phyloP scores from a whole-genome alignment of 106 monocot genomes.

The Alisma plantagoaquatica region DNA sequence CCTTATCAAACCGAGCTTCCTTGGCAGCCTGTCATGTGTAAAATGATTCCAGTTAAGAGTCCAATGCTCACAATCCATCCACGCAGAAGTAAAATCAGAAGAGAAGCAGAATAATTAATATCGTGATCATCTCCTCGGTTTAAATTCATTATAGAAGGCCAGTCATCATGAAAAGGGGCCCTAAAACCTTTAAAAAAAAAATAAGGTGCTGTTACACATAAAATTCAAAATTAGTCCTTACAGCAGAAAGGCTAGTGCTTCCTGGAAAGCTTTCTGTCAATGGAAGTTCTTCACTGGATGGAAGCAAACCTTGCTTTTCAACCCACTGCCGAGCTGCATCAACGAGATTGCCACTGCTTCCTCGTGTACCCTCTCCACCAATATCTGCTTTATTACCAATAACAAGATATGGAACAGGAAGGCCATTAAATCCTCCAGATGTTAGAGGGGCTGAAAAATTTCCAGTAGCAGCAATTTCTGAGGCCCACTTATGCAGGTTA shows the following conservation, averaged over 20 bases:
- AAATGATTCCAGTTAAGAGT: no score
- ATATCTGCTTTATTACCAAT: slow-evolving; percentile 89
- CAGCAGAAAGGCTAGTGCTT: slow-evolving; percentile 44
- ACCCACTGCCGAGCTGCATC: slow-evolving; percentile 96
- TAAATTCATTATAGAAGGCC: no score
- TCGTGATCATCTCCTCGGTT: no score
- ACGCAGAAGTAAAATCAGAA: no score
- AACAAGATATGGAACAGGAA: slow-evolving; percentile 84
- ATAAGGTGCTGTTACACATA: no score
- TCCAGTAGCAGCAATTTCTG: slow-evolving; percentile 58
- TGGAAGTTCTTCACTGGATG: slow-evolving; percentile 85
- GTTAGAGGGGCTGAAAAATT: slow-evolving; percentile 82
- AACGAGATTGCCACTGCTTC: slow-evolving; percentile 97
- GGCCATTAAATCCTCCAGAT: slow-evolving; percentile 79
- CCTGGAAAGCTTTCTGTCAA: slow-evolving; percentile 78
- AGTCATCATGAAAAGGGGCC: no score
- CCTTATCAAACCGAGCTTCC: slow-evolving; percentile 87
- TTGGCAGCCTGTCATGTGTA: slow-evolving; percentile 89
- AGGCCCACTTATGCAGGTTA: slow-evolving; percentile 74
- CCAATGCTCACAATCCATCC: no score
- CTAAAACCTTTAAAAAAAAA: no score
- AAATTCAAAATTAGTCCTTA: slow-evolving; percentile 17
- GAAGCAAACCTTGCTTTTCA: slow-evolving; percentile 86
- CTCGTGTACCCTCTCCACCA: slow-evolving; percentile 41
- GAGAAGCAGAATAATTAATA: no score